Base-by-base conservation (phyloP, 208 protist species). In the Acanthamoeba castellanii region DNA sequence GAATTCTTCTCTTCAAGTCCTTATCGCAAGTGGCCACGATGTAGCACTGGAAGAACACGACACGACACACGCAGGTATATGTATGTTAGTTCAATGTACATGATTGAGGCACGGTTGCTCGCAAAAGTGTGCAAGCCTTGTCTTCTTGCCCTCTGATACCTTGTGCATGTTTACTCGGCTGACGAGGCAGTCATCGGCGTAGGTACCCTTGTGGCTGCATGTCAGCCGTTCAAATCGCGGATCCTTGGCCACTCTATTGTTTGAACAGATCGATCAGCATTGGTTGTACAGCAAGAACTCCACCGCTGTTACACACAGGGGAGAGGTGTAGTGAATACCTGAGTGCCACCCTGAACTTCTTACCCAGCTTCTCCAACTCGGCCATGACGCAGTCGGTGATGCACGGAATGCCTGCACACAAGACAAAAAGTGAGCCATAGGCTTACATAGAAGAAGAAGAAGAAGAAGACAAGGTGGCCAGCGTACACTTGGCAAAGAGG, bases 161-260 rank as follows among this genome's bases (percentile, higher is more conserved):
- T 82, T 96, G 74, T 96, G 89, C 96, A 98, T 95, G 37, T 97
- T 98, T 11, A 99, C 98, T n/a, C 98, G 98, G 90, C 98, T 96
- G 55, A 99, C 98, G 32, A 99, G 98, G 95, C 99, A 99, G 97
- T 99, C 99, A 98, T 99, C 99, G 3, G 99, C 99, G 96, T 99
- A 99, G 89, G 98, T 99, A 42, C 98, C 98, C 81, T 97, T 97
- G 95, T 99, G 99, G 18, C 98, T 98, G 96, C 99, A 99, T 22
- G 97, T 97, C 30, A 99, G 96, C 18, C 99, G 96, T 95, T 99
- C 95, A 96, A 99, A 99, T 32, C 99, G 98, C 92, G 99, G 99
- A 96, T 99, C 99, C 90, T 99, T 99, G 13, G 99, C 98, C 70
- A 99, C 97, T 22, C 85, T 64, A 13, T n/a, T 3, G 34, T 42